These are phyloP conservation scores for Coix lacrymajobi DNA, from an alignment of 176 grass and related monocot genomes.

Conservation along the genomic window DNA sequence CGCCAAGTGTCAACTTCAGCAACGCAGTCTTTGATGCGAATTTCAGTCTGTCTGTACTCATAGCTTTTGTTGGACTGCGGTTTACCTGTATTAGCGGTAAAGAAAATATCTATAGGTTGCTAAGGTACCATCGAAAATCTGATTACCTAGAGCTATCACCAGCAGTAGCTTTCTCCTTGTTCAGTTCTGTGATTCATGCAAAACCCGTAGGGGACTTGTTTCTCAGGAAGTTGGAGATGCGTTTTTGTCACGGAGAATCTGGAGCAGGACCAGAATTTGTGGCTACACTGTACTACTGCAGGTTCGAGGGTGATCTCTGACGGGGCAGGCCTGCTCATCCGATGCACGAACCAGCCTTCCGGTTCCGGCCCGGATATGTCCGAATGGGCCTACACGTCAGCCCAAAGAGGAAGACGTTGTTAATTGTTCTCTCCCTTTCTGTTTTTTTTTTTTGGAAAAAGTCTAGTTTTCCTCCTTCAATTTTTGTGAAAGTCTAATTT, in stretches of 20 bases:
- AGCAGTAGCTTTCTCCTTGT: not conserved
- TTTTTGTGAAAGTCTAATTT: too few species aligned
- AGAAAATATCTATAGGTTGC: not conserved
- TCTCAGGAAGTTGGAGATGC: not conserved
- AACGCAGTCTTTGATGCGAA: not conserved
- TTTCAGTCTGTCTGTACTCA: not conserved
- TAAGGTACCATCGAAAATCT: not conserved
- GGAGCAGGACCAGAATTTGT: not conserved
- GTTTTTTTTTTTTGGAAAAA: too few species aligned
- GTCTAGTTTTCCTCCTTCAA: too few species aligned
- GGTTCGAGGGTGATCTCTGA: not conserved
- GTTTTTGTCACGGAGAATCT: not conserved
- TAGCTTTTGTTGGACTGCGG: not conserved
- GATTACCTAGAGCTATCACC: not conserved
- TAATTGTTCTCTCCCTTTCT: not conserved
- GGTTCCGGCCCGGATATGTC: not conserved
- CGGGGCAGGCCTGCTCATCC: not conserved
- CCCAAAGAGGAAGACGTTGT: not conserved
- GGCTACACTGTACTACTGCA: not conserved
- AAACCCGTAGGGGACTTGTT: not conserved
- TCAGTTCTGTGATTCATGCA: not conserved
- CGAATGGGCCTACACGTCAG: not conserved
- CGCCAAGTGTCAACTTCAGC: not conserved
- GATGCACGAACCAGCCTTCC: not conserved
- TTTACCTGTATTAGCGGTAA: not conserved